A percentile compares a stretch with the other conserved stretches of the same genome.
Conservation (phyloP, 306 rosid species). For the Fagus crenata region DNA sequence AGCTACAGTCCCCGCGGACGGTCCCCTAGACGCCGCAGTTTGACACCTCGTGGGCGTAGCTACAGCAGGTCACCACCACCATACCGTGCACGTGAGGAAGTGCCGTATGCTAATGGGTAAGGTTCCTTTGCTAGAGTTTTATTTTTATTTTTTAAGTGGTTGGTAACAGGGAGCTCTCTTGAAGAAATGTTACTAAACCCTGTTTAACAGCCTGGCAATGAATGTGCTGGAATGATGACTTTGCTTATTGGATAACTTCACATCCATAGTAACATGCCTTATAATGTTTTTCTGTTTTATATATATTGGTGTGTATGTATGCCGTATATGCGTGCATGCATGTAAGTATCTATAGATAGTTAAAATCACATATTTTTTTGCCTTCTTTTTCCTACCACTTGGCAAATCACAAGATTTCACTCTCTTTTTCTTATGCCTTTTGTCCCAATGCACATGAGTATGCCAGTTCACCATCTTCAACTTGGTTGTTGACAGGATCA, state of each 20-base stretch:
- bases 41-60: conserved; percentile 92
- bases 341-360: neutral
- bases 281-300: no score
- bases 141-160: conserved; percentile 5
- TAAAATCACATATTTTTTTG: no score
- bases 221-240: neutral
- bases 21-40: conserved; percentile 90
- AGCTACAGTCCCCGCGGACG: conserved; percentile 92
- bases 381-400: neutral
- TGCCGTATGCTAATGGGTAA: conserved; percentile 91
- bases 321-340: neutral
- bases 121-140: conserved; percentile 27
- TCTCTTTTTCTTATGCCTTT: neutral
- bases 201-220: neutral
- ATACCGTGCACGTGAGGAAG: conserved; percentile 80
- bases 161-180: neutral
- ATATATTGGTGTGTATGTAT: neutral
- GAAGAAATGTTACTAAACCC: neutral
- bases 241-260: neutral
- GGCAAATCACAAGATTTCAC: neutral
- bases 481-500: conserved; percentile 9
- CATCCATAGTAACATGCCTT: neutral
- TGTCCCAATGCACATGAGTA: neutral
- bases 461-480: neutral
- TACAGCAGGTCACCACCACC: conserved; percentile 93